phyloP scores from a whole-genome alignment of 352 stramenopile genomes.

The Thraustochytrium striatum region DNA sequence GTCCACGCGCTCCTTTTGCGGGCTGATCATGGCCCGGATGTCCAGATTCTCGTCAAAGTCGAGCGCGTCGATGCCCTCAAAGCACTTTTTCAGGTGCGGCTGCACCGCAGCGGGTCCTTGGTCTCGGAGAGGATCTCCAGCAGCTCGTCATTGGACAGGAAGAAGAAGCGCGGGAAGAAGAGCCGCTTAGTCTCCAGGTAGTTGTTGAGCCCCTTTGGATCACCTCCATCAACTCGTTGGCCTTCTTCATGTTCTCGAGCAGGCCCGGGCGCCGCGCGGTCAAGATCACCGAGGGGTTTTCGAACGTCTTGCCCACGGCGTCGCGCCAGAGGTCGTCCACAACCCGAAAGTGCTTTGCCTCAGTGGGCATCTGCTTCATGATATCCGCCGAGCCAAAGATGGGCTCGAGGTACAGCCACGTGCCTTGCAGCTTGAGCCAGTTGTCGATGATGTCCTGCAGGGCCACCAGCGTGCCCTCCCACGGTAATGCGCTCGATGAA shows the following conservation, averaged over 20 bases:
- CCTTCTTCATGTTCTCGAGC: slow-evolving; percentile 46
- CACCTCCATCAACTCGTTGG: slow-evolving; percentile 63
- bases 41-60: slow-evolving; percentile 64
- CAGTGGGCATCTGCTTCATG: slow-evolving; percentile 90
- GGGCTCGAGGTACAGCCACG: slow-evolving; percentile 90
- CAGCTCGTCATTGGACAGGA: slow-evolving; percentile 89
- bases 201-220: slow-evolving; percentile 64
- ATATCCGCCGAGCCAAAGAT: slow-evolving; percentile 93
- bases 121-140: slow-evolving; percentile 89
- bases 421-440: slow-evolving; percentile 85
- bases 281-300: slow-evolving; percentile 29
- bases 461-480: slow-evolving; percentile 80
- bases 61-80: slow-evolving; percentile 68
- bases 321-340: slow-evolving; percentile 54
- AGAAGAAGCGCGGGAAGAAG: slow-evolving; percentile 82
- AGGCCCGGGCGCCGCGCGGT: slow-evolving; percentile 4
- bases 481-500: slow-evolving; percentile 55
- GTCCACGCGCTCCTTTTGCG: slow-evolving; percentile 49
- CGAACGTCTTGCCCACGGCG: slow-evolving; percentile 14
- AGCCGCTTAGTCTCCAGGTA: slow-evolving; percentile 67
- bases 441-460: slow-evolving; percentile 84
- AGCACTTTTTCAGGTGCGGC: slow-evolving; percentile 88
- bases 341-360: slow-evolving; percentile 62
- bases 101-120: slow-evolving; percentile 90
- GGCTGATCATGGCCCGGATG: slow-evolving; percentile 74